Evolutionary conservation across 2,329 filamentous ascomycete genomes (phyloP).

Genomic region (Nemania bipapillata): DNA sequence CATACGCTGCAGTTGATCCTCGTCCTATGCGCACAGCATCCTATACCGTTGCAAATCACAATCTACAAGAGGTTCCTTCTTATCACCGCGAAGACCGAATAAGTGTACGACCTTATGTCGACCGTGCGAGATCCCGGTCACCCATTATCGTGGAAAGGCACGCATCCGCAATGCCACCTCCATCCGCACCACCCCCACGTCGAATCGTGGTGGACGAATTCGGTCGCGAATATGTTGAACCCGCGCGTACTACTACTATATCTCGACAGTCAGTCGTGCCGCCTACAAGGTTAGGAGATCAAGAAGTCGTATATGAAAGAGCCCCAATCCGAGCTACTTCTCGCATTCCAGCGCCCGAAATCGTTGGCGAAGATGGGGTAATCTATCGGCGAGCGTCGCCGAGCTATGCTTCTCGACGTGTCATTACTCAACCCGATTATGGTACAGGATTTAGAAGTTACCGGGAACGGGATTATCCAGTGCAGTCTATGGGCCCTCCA

Average conservation of each 20-base stretch:
- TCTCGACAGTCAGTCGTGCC: conserved; percentile 65
- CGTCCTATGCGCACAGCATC: conserved; percentile 56
- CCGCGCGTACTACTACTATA: conserved; percentile 56
- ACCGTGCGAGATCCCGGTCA: conserved; percentile 62
- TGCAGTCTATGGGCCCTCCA: conserved; percentile 58
- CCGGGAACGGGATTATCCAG: conserved; percentile 68
- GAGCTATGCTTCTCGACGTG: conserved; percentile 62
- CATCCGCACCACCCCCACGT: conserved; percentile 65
- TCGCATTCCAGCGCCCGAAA: conserved; percentile 59
- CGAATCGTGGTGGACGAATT: conserved; percentile 84
- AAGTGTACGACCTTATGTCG: conserved; percentile 61
- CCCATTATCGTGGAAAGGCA: conserved; percentile 58
- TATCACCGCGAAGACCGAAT: conserved; percentile 61
- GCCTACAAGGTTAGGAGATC: conserved; percentile 57
- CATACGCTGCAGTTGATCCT: conserved; percentile 54
- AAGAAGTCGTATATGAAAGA: conserved; percentile 74
- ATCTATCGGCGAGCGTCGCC: conserved; percentile 66
- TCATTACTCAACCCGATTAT: conserved; percentile 72
- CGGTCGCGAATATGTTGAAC: conserved; percentile 79
- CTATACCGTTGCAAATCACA: conserved; percentile 56
- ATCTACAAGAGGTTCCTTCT: conserved; percentile 56
- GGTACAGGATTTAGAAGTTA: conserved; percentile 65
- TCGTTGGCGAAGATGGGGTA: conserved; percentile 62
- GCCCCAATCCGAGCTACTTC: conserved; percentile 63
- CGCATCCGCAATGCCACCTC: conserved; percentile 61